Conservation (phyloP, 441 rosid species). For the Euphorbia celastroides region DNA sequence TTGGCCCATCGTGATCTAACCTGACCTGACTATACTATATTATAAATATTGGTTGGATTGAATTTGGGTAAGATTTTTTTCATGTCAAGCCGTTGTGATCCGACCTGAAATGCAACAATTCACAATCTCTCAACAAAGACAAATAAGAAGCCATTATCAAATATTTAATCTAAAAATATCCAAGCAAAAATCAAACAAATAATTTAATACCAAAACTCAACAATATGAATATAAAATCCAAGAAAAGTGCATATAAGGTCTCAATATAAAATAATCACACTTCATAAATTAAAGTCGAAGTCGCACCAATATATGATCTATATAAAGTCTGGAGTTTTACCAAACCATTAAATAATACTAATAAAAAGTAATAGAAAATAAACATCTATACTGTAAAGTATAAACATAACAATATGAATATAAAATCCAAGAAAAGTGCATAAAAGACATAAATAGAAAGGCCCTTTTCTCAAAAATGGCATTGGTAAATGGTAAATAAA, state of each 20-base stretch:
- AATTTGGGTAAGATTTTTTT: too few species aligned
- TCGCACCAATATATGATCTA: too few species aligned
- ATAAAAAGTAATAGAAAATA: too few species aligned
- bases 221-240: background rate
- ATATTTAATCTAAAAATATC: background rate
- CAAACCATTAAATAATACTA: background rate
- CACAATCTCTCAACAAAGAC: background rate
- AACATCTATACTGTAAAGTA: too few species aligned
- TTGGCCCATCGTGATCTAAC: too few species aligned
- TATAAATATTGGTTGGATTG: too few species aligned
- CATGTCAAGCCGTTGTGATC: too few species aligned
- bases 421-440: background rate
- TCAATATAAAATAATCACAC: conserved; percentile 12
- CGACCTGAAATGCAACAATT: background rate
- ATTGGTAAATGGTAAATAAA: conserved; percentile 17
- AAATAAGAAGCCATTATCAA: background rate
- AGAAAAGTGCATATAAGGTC: conserved; percentile 7
- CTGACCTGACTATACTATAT: too few species aligned
- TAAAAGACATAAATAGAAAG: background rate
- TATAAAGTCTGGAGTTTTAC: too few species aligned
- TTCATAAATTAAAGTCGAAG: too few species aligned
- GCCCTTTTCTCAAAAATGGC: conserved; percentile 21
- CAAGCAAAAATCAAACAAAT: background rate
- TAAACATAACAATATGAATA: too few species aligned
- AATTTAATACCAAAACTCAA: background rate